phyloP scores from a whole-genome alignment of 129 eudicot species.

The Pseudognaphalium luteoalbum region DNA sequence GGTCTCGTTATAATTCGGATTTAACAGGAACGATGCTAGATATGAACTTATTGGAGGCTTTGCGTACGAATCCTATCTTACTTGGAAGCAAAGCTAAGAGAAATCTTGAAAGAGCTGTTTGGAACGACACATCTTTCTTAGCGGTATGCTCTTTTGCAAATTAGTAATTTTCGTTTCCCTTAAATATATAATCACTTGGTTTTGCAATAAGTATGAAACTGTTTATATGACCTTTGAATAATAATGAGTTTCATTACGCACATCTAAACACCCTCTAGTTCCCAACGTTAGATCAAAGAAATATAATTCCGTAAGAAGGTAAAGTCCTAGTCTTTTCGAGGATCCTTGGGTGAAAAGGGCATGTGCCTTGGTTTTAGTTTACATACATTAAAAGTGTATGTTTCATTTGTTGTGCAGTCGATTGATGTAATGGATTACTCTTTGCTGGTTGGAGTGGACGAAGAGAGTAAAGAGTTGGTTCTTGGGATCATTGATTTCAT shows the following conservation, averaged over 20 bases:
- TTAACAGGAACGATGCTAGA: conserved; percentile 67
- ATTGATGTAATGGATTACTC: conserved; percentile 98
- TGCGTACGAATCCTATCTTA: conserved; percentile 81
- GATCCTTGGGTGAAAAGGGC: neutral
- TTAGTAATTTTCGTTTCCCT: neutral
- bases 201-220: neutral
- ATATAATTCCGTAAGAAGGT: neutral
- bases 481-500: conserved; percentile 91
- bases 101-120: conserved; percentile 84
- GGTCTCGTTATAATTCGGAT: conserved; percentile 89
- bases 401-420: conserved; percentile 49
- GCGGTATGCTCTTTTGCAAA: conserved; percentile 54
- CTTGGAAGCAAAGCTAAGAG: conserved; percentile 92
- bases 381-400: conserved; percentile 2
- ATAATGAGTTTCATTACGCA: neutral
- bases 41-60: conserved; percentile 78
- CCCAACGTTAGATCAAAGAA: neutral
- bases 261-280: neutral
- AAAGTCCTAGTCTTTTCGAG: neutral
- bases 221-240: neutral
- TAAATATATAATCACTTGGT: neutral
- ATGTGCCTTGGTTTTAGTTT: neutral
- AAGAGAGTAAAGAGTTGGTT: conserved; percentile 75
- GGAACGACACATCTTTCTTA: conserved; percentile 94
- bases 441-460: conserved; percentile 89